Conservation (phyloP, 192 early-diverging fungal genomes). For the Gonapodya sp. region DNA sequence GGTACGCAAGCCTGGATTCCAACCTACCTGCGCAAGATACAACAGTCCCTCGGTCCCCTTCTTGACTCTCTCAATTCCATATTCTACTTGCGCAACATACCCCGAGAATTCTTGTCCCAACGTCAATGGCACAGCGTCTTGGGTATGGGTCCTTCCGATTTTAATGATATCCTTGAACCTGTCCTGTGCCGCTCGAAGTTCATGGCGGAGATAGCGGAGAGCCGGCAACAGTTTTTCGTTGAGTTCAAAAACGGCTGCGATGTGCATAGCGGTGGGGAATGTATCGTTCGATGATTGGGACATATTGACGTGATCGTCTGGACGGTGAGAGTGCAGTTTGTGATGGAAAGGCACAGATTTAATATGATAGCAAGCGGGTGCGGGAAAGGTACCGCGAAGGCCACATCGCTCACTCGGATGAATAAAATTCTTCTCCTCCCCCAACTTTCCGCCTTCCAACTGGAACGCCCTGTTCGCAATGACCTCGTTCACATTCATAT, state of each 20-base stretch:
- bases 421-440: conserved; percentile 78
- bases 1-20: conserved; percentile 77
- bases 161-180: conserved; percentile 93
- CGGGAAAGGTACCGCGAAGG: too few relatives aligned
- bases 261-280: conserved; percentile 99
- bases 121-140: conserved; percentile 96
- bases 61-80: conserved; percentile 78
- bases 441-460: conserved; percentile 74
- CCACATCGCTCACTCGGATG: conserved; percentile 58
- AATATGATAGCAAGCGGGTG: too few relatives aligned
- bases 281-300: conserved; percentile 97
- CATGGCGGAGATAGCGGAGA: conserved; percentile 66
- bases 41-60: conserved; percentile 71
- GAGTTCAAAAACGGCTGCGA: conserved; percentile 85
- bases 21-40: conserved; percentile 93
- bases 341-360: too few relatives aligned
- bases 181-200: conserved; percentile 65
- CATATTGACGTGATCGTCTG: conserved; percentile 98
- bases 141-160: conserved; percentile 97
- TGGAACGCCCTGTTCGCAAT: conserved; percentile 99
- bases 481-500: conserved; percentile 96
- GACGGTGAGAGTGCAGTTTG: too few relatives aligned
- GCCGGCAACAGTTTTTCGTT: conserved; percentile 77
- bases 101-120: conserved; percentile 98
- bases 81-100: conserved; percentile 44